Base-by-base conservation (phyloP, 495 filamentous ascomycete species). In the Aspergillus bertholletiae region DNA sequence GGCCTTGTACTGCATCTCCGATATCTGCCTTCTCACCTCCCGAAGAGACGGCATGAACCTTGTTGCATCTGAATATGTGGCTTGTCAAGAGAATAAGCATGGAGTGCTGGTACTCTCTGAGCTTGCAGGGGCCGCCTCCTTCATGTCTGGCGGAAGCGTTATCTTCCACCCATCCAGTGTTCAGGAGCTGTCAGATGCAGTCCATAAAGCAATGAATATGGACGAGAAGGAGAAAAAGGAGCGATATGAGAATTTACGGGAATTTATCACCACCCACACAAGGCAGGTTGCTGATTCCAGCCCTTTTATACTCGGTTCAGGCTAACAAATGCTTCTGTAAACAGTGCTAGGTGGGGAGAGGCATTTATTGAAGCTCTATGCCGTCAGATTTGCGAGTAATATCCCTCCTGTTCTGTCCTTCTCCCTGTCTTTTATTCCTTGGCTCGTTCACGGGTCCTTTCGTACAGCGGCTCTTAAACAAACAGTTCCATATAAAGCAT, bases 11-110 rank as follows among this genome's bases (percentile, higher is more conserved):
- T 88, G 90, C 26, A 81, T 96, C 34, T 90, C 89, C 11, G 92
- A 96, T 66, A 88, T 88, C 40, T 97, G 92, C 64, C 79, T 97
- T 6, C 87, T 96, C 46, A 88, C 88, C 13, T 96, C 91, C 0
- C 95, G 88, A 1, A 81, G 92, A n/a, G 93, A 96, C 63, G 93
- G 93, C 54, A 96, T 97, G 93, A 97, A 97, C 65, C 82, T 96
- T 9, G 93, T 97, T 22, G 91, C 89, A 21, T 96, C 92, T 72
- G 93, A 97, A 70, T 97, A 96, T 71, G 91, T 96, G 46, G 92
- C 93, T 2, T 90, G 87, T 28, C 93, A 96, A 63, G 75, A 87
- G 55, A 80, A 92, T 57, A 81, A 86, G 9, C 87, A 95, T 62
- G 93, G 93, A 7, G 87, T 90, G 5, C 87, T 97, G 79, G 88